phyloP scores from a whole-genome alignment of 192 early-diverging fungal genomes.

The Gorgonomyces haynaldii region DNA sequence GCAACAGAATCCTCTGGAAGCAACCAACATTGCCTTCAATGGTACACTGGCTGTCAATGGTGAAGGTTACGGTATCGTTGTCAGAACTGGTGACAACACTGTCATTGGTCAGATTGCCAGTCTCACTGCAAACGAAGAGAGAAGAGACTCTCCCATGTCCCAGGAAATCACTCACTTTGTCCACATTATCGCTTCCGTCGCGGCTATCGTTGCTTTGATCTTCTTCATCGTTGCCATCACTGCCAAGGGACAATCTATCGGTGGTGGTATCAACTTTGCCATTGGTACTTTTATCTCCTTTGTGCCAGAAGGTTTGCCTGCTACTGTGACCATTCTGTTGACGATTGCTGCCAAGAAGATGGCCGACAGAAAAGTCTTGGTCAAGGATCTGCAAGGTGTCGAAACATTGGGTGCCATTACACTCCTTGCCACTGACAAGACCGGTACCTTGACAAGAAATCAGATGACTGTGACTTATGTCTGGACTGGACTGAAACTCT shows the following conservation, averaged over 20 bases:
- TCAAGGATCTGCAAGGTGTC: conserved; percentile 92
- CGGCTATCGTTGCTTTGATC: conserved; percentile 58
- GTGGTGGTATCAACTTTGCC: conserved; percentile 61
- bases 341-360: conserved; percentile 94
- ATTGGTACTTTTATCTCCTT: conserved; percentile 73
- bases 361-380: conserved; percentile 77
- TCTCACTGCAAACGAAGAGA: conserved; percentile 68
- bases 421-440: conserved; percentile 93
- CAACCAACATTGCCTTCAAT: conserved; percentile 84
- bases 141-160: conserved; percentile 59
- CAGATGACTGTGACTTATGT: conserved; percentile 93
- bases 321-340: conserved; percentile 76
- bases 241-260: conserved; percentile 34
- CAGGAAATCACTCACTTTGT: conserved; percentile 72
- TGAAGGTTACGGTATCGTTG: conserved; percentile 84
- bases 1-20: conserved; percentile 77
- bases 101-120: conserved; percentile 93
- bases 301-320: conserved; percentile 89
- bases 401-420: conserved; percentile 97
- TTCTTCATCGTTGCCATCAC: conserved; percentile 74
- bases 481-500: conserved; percentile 68
- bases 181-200: conserved; percentile 72
- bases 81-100: conserved; percentile 85
- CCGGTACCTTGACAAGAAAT: conserved; percentile 91
- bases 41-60: conserved; percentile 68